These are phyloP conservation scores for Nemania sp. DNA, from an alignment of 2,329 filamentous ascomycete species.

Conservation along the genomic window DNA sequence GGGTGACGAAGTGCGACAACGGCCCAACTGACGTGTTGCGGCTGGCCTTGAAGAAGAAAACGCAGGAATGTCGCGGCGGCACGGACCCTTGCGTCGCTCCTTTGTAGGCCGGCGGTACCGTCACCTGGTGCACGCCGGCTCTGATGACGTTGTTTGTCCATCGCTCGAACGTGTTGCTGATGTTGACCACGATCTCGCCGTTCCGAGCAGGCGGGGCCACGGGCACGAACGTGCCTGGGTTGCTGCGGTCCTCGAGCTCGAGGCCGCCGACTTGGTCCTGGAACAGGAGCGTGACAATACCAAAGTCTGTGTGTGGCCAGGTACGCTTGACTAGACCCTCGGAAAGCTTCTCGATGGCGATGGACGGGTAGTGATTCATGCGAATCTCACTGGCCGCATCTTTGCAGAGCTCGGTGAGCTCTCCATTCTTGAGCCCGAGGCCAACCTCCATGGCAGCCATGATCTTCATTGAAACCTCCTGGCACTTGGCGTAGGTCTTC, in stretches of 20 bases:
- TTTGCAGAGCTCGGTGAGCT: neutral
- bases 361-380: slow-evolving; percentile 13
- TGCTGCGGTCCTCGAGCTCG: slow-evolving; percentile 15
- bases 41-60: slow-evolving; percentile 15
- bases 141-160: slow-evolving; percentile 15
- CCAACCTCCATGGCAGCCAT: neutral
- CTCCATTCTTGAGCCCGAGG: neutral
- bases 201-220: neutral
- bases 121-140: slow-evolving; percentile 15
- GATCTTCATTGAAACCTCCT: neutral
- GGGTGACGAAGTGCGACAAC: neutral
- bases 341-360: slow-evolving; percentile 3
- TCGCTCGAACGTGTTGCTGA: slow-evolving; percentile 17
- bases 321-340: slow-evolving; percentile 6
- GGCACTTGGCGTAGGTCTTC: neutral
- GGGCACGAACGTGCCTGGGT: slow-evolving; percentile 9
- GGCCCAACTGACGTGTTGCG: slow-evolving; percentile 3
- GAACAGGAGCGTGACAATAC: slow-evolving; percentile 17
- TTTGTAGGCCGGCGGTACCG: neutral
- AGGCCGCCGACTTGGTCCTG: slow-evolving; percentile 17
- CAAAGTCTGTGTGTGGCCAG: slow-evolving; percentile 22
- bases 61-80: slow-evolving; percentile 10
- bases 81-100: neutral
- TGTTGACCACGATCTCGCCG: slow-evolving; percentile 10
- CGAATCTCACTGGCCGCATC: neutral